Conservation (phyloP, 2,329 filamentous ascomycete genomes). For the Trichophyton verrucosum region DNA sequence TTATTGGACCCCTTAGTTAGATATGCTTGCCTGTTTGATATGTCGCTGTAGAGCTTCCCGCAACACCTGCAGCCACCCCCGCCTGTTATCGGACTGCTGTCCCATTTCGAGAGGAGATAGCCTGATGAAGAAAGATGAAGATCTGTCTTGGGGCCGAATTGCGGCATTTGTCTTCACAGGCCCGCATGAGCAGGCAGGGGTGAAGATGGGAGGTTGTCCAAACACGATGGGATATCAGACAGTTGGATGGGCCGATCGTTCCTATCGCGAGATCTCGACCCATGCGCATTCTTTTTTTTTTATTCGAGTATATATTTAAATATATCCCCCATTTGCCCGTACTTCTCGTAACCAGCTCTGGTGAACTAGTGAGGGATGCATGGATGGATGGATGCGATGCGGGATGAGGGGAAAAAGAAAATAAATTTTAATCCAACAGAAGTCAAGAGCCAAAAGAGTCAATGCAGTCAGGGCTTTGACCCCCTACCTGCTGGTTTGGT, state of each 20-base stretch:
- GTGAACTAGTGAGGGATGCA: too few species aligned
- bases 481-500: neutral
- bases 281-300: neutral
- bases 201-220: neutral
- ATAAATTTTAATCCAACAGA: neutral
- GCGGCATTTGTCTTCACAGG: neutral
- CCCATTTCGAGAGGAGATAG: neutral
- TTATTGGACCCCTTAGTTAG: neutral
- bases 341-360: neutral
- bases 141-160: neutral
- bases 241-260: neutral
- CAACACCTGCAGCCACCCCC: constrained; percentile 1
- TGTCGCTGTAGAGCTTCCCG: neutral
- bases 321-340: neutral
- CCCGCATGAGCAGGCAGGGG: neutral
- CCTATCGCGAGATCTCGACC: neutral
- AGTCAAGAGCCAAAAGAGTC: neutral
- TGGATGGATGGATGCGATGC: neutral
- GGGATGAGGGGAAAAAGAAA: neutral
- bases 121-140: neutral
- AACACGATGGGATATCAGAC: neutral
- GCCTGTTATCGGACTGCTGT: neutral
- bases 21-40: neutral
- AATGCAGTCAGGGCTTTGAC: neutral
- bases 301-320: neutral